These are phyloP conservation scores for Hypoxylon cercidicola DNA, from an alignment of 495 filamentous ascomycete species.

Conservation along the genomic window DNA sequence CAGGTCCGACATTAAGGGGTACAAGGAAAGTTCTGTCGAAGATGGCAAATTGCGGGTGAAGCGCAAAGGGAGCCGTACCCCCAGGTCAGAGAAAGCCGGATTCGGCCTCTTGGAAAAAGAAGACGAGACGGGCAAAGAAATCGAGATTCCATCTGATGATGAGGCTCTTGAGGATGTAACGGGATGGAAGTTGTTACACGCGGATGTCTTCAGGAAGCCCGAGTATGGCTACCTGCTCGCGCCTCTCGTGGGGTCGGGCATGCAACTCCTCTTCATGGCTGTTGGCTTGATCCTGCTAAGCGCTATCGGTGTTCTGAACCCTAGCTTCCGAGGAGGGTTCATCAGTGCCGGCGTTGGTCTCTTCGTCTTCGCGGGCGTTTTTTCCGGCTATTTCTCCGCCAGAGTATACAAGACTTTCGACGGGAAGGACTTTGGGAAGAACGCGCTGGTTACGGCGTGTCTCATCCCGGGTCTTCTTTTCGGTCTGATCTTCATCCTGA, in stretches of 20 bases:
- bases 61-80: conserved; percentile 53
- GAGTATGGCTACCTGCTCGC: conserved; percentile 80
- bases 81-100: conserved; percentile 62
- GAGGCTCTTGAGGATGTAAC: conserved; percentile 84
- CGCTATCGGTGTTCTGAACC: conserved; percentile 86
- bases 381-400: conserved; percentile 93
- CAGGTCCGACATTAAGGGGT: conserved; percentile 79
- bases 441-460: conserved; percentile 83
- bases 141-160: conserved; percentile 75
- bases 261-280: conserved; percentile 90
- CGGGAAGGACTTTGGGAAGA: conserved; percentile 80
- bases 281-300: conserved; percentile 80
- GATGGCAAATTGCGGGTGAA: conserved; percentile 72
- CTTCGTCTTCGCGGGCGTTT: conserved; percentile 87
- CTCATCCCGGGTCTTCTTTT: conserved; percentile 89
- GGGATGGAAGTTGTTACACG: conserved; percentile 95
- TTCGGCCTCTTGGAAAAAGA: conserved; percentile 74
- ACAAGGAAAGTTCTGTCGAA: conserved; percentile 71
- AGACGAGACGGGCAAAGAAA: conserved; percentile 62
- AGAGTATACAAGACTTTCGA: conserved; percentile 89
- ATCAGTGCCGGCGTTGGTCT: conserved; percentile 87
- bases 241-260: conserved; percentile 87
- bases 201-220: conserved; percentile 89
- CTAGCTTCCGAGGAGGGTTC: conserved; percentile 91
- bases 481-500: conserved; percentile 81